phyloP scores from a whole-genome alignment of 2,329 filamentous ascomycete genomes.

The Neofusicoccum kwambonambiense region DNA sequence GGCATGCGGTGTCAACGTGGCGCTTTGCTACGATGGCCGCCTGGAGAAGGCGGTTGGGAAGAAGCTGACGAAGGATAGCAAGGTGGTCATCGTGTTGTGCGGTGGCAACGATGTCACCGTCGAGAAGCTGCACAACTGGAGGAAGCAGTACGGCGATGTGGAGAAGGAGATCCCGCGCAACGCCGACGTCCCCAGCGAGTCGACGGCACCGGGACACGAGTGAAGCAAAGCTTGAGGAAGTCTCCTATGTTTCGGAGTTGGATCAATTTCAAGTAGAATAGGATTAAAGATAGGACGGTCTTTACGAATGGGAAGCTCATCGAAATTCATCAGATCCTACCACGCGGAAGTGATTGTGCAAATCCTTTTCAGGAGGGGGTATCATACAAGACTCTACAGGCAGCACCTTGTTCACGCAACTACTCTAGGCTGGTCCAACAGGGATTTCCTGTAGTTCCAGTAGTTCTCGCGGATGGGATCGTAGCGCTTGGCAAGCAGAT shows the following conservation, averaged over 20 bases:
- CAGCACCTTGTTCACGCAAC: neutral
- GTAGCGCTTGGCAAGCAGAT: constrained; percentile 76
- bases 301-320: neutral
- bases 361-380: neutral
- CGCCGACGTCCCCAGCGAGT: constrained; percentile 10
- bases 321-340: neutral
- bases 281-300: neutral
- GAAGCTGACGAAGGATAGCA: constrained; percentile 78
- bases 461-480: constrained; percentile 90
- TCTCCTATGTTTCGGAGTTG: neutral
- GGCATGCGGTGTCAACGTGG: constrained; percentile 79
- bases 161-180: constrained; percentile 16
- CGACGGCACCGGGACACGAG: constrained; percentile 3
- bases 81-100: constrained; percentile 83
- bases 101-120: constrained; percentile 59
- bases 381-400: neutral
- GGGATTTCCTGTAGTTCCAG: constrained; percentile 74
- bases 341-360: neutral
- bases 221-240: neutral
- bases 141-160: constrained; percentile 62
- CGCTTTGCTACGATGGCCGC: constrained; percentile 39
- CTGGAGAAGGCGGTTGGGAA: constrained; percentile 83
- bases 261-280: neutral
- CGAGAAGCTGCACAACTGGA: constrained; percentile 75
- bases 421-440: constrained; percentile 34